phyloP scores from a whole-genome alignment of 345 rosid genomes.

The Populus nigra region DNA sequence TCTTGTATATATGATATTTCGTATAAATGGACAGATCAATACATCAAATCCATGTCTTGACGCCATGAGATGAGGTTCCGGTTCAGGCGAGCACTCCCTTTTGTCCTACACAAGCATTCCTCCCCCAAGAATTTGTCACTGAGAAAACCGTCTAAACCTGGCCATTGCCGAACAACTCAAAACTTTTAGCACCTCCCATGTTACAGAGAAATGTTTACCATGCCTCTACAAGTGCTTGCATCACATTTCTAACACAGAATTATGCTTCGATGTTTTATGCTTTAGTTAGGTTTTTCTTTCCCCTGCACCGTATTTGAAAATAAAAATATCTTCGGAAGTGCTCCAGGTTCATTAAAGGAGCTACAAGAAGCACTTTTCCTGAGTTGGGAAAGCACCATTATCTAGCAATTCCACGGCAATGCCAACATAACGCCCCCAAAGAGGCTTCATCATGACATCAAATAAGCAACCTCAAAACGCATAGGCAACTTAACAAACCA shows the following conservation, averaged over 20 bases:
- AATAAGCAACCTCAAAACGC: background rate
- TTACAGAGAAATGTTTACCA: background rate
- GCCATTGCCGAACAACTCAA: background rate
- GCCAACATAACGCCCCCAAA: background rate
- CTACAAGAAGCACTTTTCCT: no score
- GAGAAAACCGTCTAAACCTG: no score
- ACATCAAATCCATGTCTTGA: no score
- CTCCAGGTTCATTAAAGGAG: no score
- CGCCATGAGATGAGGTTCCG: no score
- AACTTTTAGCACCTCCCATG: background rate
- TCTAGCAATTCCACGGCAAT: background rate
- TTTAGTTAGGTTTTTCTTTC: background rate
- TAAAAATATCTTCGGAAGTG: background rate
- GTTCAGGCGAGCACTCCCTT: no score
- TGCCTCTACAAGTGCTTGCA: background rate
- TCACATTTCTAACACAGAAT: background rate
- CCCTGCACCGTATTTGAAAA: background rate
- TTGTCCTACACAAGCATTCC: no score
- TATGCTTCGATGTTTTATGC: background rate
- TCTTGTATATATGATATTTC: no score
- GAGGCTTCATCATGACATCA: background rate
- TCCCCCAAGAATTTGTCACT: no score
- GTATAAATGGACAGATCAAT: no score
- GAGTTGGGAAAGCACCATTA: background rate
- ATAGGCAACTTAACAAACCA: background rate